These are phyloP conservation scores for Parmales sp. DNA, from an alignment of 108 stramenopile species.

Conservation along the genomic window DNA sequence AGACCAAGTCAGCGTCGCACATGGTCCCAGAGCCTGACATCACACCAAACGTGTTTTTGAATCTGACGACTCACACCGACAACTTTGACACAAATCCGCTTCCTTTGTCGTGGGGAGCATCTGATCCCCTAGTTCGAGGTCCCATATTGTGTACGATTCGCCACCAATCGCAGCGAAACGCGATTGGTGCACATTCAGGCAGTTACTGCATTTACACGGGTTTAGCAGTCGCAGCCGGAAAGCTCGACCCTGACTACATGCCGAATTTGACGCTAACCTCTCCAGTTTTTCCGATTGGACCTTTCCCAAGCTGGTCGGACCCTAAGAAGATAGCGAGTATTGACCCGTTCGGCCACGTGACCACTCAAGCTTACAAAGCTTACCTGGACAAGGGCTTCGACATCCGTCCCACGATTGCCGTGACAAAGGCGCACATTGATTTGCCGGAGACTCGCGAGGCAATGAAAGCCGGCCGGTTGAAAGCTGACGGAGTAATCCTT, in stretches of 20 bases:
- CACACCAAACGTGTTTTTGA: conserved; percentile 61
- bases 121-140: conserved; percentile 71
- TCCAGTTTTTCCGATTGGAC: conserved; percentile 91
- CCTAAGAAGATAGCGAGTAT: conserved; percentile 87
- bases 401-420: conserved; percentile 98
- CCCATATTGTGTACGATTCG: conserved; percentile 88
- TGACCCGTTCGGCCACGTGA: conserved; percentile 91
- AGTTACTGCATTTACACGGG: conserved; percentile 95
- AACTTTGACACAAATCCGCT: conserved; percentile 85
- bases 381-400: conserved; percentile 95
- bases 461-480: conserved; percentile 65
- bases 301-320: conserved; percentile 83
- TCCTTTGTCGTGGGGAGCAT: conserved; percentile 80
- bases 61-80: conserved; percentile 76
- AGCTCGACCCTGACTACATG: conserved; percentile 83
- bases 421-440: conserved; percentile 99
- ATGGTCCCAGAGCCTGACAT: not conserved
- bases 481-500: conserved; percentile 85
- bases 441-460: conserved; percentile 90
- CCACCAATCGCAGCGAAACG: conserved; percentile 83
- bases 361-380: conserved; percentile 58
- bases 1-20: too few relatives aligned
- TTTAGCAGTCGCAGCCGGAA: conserved; percentile 87
- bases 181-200: conserved; percentile 95
- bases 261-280: conserved; percentile 80